Conservation (phyloP, 208 protist species). For the Leishmania major region DNA sequence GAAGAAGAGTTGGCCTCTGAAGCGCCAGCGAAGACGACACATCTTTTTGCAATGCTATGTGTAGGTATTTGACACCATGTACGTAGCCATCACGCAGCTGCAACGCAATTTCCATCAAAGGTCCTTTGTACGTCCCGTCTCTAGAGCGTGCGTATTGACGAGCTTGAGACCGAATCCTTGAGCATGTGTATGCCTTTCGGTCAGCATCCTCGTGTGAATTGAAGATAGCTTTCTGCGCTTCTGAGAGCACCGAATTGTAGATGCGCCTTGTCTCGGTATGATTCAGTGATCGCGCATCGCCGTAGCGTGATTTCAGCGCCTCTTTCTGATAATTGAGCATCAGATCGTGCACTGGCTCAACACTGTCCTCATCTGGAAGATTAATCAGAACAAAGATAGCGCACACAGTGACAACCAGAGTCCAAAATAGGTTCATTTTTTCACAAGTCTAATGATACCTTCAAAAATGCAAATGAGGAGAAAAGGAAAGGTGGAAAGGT, state of each 20-base stretch:
- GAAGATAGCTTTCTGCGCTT: conserved; percentile 28
- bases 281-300: conserved; percentile 39
- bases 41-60: conserved; percentile 38
- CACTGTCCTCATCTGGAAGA: conserved; percentile 20
- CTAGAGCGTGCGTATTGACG: conserved; percentile 60
- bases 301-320: conserved; percentile 35
- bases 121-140: conserved; percentile 37
- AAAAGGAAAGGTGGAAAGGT: neutral
- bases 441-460: neutral
- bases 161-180: conserved; percentile 39
- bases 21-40: conserved; percentile 26
- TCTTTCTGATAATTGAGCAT: conserved; percentile 18
- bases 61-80: conserved; percentile 53
- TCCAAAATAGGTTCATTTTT: conserved; percentile 5
- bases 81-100: conserved; percentile 68
- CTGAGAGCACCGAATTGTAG: conserved; percentile 44
- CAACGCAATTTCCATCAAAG: conserved; percentile 42
- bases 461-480: neutral
- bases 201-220: conserved; percentile 10
- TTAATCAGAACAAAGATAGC: conserved; percentile 11
- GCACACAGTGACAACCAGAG: conserved; percentile 2
- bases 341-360: conserved; percentile 18
- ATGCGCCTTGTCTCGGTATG: conserved; percentile 46
- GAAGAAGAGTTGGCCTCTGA: conserved; percentile 30
- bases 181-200: conserved; percentile 42